Evolutionary conservation across 2,329 filamentous ascomycete species (phyloP).

Genomic region (Penicillium hesseltinei): DNA sequence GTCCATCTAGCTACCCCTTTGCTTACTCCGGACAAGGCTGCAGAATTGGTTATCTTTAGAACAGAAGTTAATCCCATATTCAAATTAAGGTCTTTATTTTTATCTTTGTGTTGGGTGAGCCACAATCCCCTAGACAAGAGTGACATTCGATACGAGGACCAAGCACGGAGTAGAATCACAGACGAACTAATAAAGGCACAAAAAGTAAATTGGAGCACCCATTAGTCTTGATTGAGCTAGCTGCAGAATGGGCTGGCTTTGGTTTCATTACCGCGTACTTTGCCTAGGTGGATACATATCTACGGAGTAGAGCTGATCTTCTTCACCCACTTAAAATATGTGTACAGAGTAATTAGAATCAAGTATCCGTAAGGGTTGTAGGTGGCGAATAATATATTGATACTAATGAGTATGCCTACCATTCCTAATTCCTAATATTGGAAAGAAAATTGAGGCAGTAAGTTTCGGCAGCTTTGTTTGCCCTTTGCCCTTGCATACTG

Average conservation of each 20-base stretch:
- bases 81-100: background rate
- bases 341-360: background rate
- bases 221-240: background rate
- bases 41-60: constrained; percentile 7
- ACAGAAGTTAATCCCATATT: background rate
- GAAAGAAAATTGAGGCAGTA: background rate
- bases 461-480: background rate
- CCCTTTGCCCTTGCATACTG: constrained; percentile 1
- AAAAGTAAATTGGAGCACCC: background rate
- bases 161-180: background rate
- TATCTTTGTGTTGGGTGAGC: background rate
- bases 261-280: background rate
- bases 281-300: background rate
- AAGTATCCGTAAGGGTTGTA: background rate
- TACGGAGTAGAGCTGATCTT: background rate
- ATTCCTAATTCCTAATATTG: background rate
- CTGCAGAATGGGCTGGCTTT: constrained; percentile 4
- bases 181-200: background rate
- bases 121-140: background rate
- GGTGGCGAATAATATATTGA: background rate
- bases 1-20: background rate
- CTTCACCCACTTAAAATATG: background rate
- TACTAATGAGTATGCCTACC: background rate
- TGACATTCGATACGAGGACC: background rate
- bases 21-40: background rate